Conservation (phyloP, 805 yeast genomes). For the Zygotorulaspora florentina region DNA sequence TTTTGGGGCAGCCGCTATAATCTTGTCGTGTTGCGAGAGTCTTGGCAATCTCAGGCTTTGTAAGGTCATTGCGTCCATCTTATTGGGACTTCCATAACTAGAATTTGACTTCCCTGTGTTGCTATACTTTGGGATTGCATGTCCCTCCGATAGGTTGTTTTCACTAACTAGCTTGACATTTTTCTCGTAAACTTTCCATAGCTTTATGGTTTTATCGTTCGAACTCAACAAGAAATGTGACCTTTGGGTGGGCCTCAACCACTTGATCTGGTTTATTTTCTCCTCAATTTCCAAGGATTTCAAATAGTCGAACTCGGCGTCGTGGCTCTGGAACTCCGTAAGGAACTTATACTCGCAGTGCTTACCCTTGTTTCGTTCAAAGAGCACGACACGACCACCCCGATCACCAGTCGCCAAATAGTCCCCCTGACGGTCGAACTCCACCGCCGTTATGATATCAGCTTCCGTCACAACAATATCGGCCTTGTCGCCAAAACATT, state of each 20-base stretch:
- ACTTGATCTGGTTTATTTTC: conserved; percentile 93
- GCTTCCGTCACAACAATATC: conserved; percentile 97
- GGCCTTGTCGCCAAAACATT: conserved; percentile 98
- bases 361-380: conserved; percentile 79
- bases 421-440: conserved; percentile 92
- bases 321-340: conserved; percentile 97
- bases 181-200: conserved; percentile 94
- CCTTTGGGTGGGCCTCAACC: conserved; percentile 85
- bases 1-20: conserved; percentile 92
- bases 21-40: conserved; percentile 88
- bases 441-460: conserved; percentile 94
- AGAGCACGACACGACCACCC: conserved; percentile 95
- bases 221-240: conserved; percentile 89
- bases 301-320: conserved; percentile 95
- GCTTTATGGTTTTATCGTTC: conserved; percentile 96
- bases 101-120: conserved; percentile 5
- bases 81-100: conserved; percentile 13
- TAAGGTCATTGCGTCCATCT: conserved; percentile 29
- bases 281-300: conserved; percentile 96
- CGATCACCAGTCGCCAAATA: conserved; percentile 97
- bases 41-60: conserved; percentile 72
- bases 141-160: conserved; percentile 64
- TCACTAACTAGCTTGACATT: conserved; percentile 89
- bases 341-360: conserved; percentile 89
- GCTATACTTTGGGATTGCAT: conserved; percentile 7